Evolutionary conservation across 768 basidiomycete species (phyloP).

Genomic region (Pleurotus cornucopiae): DNA sequence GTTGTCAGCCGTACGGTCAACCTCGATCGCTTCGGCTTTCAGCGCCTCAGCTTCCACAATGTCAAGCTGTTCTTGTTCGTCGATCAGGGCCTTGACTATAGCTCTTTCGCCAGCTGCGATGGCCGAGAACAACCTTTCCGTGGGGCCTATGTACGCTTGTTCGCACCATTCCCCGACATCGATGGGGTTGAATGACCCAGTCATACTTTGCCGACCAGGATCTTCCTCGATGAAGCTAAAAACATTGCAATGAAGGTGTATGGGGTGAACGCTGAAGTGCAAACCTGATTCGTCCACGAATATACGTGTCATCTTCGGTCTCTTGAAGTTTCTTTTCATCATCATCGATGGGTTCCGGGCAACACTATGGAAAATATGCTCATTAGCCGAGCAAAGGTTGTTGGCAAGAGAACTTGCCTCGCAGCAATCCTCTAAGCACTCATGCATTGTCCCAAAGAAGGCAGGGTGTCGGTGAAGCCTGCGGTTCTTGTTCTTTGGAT

Average conservation of each 20-base stretch:
- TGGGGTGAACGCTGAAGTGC: slow-evolving; percentile 13
- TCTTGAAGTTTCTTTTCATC: slow-evolving; percentile 50
- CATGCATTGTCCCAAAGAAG: slow-evolving; percentile 55
- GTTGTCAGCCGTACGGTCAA: slow-evolving; percentile 24
- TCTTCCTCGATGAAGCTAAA: slow-evolving; percentile 55
- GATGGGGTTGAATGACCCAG: slow-evolving; percentile 64
- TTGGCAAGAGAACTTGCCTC: slow-evolving; percentile 30
- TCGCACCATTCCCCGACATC: slow-evolving; percentile 64
- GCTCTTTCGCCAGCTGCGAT: slow-evolving; percentile 42
- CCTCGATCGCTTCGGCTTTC: slow-evolving; percentile 32
- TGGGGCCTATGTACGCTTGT: slow-evolving; percentile 53
- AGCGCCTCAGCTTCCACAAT: slow-evolving; percentile 34
- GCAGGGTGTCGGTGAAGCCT: slow-evolving; percentile 60
- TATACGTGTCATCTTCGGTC: slow-evolving; percentile 48
- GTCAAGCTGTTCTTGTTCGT: slow-evolving; percentile 33
- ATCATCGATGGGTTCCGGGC: slow-evolving; percentile 50
- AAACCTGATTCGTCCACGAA: slow-evolving; percentile 49
- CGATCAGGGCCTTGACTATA: slow-evolving; percentile 33
- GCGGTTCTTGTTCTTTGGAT: slow-evolving; percentile 58
- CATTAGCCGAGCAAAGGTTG: background rate
- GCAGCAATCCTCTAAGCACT: slow-evolving; percentile 60
- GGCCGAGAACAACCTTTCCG: slow-evolving; percentile 52
- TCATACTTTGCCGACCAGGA: slow-evolving; percentile 56
- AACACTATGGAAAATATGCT: slow-evolving; percentile 30
- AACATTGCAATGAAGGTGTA: too few species aligned